Percentiles rank a stretch among this genome's conserved stretches.
Conservation (phyloP, 352 stramenopile species). For the Pythium insidiosum region DNA sequence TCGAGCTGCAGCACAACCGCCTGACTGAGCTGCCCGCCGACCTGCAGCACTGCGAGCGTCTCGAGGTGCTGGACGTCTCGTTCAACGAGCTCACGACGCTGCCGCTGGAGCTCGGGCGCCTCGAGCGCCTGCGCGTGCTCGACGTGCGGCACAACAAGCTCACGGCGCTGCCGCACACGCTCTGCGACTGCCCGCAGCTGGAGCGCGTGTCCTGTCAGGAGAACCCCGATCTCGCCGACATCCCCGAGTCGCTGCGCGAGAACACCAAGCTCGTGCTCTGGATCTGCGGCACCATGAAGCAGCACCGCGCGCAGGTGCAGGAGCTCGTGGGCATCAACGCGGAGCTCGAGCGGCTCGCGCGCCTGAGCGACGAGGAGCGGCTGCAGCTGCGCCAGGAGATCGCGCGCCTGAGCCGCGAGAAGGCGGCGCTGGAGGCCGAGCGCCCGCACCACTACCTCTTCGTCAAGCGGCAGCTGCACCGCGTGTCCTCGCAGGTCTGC, state of each 20-base stretch:
- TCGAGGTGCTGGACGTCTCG: conserved; percentile 58
- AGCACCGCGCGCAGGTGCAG: conserved; percentile 43
- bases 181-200: conserved; percentile 59
- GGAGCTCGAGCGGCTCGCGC: conserved; percentile 65
- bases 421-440: conserved; percentile 46
- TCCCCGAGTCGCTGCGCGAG: conserved; percentile 54
- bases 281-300: conserved; percentile 77
- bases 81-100: conserved; percentile 57
- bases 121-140: conserved; percentile 46
- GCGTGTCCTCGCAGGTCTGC: conserved; percentile 52
- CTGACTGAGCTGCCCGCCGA: conserved; percentile 51
- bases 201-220: conserved; percentile 43
- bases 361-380: conserved; percentile 62
- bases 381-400: conserved; percentile 63
- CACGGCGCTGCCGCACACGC: conserved; percentile 48
- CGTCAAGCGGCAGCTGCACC: conserved; percentile 51
- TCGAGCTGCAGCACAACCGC: conserved; percentile 62
- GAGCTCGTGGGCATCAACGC: conserved; percentile 72
- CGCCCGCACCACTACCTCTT: conserved; percentile 64
- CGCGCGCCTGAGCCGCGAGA: conserved; percentile 45
- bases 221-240: conserved; percentile 47
- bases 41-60: conserved; percentile 56
- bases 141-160: conserved; percentile 73
- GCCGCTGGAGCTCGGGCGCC: conserved; percentile 38
- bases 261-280: conserved; percentile 73